Conservation (phyloP, 2,329 filamentous ascomycete genomes). For the Pleoardoris graminearum region DNA sequence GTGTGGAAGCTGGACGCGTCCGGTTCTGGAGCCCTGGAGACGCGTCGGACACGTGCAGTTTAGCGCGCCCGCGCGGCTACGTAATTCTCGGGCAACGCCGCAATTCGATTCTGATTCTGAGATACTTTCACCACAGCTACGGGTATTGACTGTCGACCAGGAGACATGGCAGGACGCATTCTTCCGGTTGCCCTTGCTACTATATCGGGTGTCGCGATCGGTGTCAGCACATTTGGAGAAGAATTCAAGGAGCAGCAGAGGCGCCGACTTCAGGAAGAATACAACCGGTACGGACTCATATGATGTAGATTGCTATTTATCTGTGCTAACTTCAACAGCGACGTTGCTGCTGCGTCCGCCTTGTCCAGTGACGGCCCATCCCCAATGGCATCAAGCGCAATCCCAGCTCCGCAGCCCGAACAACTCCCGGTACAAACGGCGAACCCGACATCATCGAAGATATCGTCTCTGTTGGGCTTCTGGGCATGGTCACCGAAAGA, state of each 20-base stretch:
- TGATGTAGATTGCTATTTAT: not conserved
- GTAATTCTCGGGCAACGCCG: not conserved
- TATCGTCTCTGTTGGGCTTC: constrained; percentile 33
- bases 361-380: constrained; percentile 20
- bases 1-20: constrained; percentile 17
- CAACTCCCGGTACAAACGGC: constrained; percentile 16
- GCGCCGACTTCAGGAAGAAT: constrained; percentile 39
- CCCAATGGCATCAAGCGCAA: constrained; percentile 17
- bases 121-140: not conserved
- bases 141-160: not conserved
- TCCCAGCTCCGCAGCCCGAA: constrained; percentile 14
- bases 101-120: too few species aligned
- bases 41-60: constrained; percentile 13
- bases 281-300: constrained; percentile 29
- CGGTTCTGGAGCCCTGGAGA: constrained; percentile 3
- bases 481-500: constrained; percentile 38
- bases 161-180: constrained; percentile 37
- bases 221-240: constrained; percentile 38
- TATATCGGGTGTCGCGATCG: constrained; percentile 38
- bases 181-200: constrained; percentile 38
- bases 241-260: constrained; percentile 40
- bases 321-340: constrained; percentile 25
- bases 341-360: constrained; percentile 28
- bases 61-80: not conserved
- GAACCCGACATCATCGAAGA: constrained; percentile 7